Percentiles rank a stretch among this genome's conserved stretches.
Conservation (phyloP, 2,329 filamentous ascomycete genomes). For the Sporothrix schenckii region DNA sequence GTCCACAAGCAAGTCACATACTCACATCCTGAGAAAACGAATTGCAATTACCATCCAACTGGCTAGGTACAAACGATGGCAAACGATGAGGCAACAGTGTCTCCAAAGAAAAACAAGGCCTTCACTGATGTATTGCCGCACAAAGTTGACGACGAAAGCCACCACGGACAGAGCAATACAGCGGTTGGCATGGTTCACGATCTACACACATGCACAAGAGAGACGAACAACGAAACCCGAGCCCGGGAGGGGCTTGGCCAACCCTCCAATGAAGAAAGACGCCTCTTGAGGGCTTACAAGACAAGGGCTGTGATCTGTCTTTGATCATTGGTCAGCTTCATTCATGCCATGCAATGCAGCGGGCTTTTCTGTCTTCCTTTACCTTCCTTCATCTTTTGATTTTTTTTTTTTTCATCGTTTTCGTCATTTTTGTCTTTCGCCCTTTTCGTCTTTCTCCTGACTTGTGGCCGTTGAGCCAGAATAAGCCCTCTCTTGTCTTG, state of each 20-base stretch:
- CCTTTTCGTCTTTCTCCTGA: neutral
- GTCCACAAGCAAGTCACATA: neutral
- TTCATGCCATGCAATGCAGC: conserved; percentile 1
- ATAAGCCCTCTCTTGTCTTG: neutral
- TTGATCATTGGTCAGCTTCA: neutral
- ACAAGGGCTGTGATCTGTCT: neutral
- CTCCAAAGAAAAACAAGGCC: neutral
- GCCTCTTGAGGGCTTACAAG: neutral
- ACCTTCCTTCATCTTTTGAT: too few species aligned
- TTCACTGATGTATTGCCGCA: neutral
- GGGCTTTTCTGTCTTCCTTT: neutral
- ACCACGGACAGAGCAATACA: neutral
- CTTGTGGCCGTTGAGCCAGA: neutral
- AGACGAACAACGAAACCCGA: conserved; percentile 1
- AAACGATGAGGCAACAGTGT: neutral
- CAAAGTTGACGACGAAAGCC: neutral
- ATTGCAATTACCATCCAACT: neutral
- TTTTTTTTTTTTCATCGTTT: neutral
- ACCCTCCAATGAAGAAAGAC: neutral
- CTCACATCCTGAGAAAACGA: neutral
- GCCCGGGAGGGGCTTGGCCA: neutral
- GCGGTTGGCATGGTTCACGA: neutral
- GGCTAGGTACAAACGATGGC: neutral
- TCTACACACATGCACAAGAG: neutral
- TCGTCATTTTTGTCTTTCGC: neutral